Conservation (phyloP, 2,329 filamentous ascomycete species). For the Diaporthe destruens region DNA sequence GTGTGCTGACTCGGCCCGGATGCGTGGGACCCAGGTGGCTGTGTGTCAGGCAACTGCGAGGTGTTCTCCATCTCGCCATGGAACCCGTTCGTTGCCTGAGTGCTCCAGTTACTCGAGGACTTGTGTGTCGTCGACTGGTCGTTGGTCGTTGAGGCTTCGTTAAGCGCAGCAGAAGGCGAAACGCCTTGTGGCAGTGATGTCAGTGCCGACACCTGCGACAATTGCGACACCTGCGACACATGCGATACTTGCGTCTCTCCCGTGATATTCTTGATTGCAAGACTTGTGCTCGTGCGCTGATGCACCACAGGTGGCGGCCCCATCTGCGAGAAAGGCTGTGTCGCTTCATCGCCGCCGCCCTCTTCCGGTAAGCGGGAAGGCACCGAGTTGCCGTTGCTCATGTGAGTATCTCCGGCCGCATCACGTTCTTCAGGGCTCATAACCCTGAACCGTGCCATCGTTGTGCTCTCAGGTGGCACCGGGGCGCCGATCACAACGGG, state of each 20-base stretch:
- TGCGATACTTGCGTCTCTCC: conserved; percentile 61
- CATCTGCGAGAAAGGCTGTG: conserved; percentile 63
- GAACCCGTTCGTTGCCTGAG: conserved; percentile 78
- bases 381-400: conserved; percentile 69
- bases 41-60: conserved; percentile 67
- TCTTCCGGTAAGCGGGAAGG: conserved; percentile 61
- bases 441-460: conserved; percentile 67
- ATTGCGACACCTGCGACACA: conserved; percentile 70
- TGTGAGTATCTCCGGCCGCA: conserved; percentile 68
- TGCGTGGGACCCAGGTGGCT: conserved; percentile 50
- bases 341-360: conserved; percentile 68
- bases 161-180: conserved; percentile 72
- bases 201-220: conserved; percentile 74
- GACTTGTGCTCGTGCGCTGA: conserved; percentile 52
- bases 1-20: conserved; percentile 58
- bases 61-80: conserved; percentile 60
- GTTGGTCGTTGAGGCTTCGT: conserved; percentile 95
- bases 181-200: conserved; percentile 69
- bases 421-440: conserved; percentile 57
- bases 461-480: conserved; percentile 66
- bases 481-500: conserved; percentile 74
- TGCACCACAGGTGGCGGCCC: conserved; percentile 57
- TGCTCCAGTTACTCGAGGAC: conserved; percentile 75
- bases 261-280: conserved; percentile 54
- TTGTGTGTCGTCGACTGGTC: conserved; percentile 75